These are phyloP conservation scores for Glonium stellatum DNA, from an alignment of 495 filamentous ascomycete genomes.

Conservation along the genomic window DNA sequence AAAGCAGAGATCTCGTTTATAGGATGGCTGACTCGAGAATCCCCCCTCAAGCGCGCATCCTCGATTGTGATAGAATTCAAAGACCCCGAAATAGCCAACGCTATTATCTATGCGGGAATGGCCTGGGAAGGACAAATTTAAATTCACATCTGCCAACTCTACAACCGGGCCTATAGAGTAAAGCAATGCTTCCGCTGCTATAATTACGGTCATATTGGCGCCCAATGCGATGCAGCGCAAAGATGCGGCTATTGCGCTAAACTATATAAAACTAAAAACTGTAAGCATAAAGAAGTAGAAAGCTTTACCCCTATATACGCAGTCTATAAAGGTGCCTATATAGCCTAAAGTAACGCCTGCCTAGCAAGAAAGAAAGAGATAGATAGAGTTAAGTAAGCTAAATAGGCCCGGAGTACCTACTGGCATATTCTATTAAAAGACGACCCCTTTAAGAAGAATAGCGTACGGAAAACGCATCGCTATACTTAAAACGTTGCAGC, in stretches of 20 bases:
- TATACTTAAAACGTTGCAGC: not conserved
- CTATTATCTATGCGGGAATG: conserved; percentile 1
- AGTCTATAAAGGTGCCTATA: conserved; percentile 24
- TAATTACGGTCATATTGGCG: conserved; percentile 20
- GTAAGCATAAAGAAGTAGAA: conserved; percentile 12
- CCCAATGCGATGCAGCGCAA: conserved; percentile 15
- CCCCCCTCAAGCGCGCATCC: conserved; percentile 18
- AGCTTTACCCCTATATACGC: conserved; percentile 17
- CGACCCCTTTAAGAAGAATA: conserved; percentile 3
- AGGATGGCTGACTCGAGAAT: conserved; percentile 18
- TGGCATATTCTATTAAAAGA: conserved; percentile 16
- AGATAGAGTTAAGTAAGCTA: conserved; percentile 14
- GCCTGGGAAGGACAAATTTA: conserved; percentile 9
- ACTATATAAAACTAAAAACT: conserved; percentile 20
- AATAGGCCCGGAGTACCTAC: conserved; percentile 20
- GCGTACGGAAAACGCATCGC: not conserved
- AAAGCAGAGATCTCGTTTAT: conserved; percentile 20
- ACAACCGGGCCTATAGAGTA: conserved; percentile 12
- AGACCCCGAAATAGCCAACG: conserved; percentile 19
- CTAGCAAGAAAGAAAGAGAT: conserved; percentile 17
- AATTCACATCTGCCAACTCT: conserved; percentile 18
- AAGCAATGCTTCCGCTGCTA: conserved; percentile 25
- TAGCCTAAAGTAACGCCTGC: conserved; percentile 23
- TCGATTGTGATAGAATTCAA: conserved; percentile 25
- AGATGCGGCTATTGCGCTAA: conserved; percentile 23